A percentile compares a stretch with the other conserved stretches of the same genome.
phyloP scores from a whole-genome alignment of 345 rosid genomes.

The Triadica sebifera region DNA sequence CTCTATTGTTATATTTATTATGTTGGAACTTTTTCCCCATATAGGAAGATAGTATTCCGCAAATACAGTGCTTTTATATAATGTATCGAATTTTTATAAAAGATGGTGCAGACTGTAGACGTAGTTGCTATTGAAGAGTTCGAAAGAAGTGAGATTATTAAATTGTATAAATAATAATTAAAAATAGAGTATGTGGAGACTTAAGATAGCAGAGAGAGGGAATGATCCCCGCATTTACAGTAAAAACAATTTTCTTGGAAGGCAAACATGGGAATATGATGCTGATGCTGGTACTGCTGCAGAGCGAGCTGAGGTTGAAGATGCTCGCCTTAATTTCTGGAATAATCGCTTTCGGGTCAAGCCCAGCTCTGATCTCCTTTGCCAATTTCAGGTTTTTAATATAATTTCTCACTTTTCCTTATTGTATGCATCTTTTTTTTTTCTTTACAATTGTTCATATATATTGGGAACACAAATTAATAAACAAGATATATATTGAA shows the following conservation, averaged over 20 bases:
- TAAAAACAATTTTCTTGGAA: conserved; percentile 2
- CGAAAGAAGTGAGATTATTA: no score
- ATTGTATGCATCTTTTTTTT: background rate
- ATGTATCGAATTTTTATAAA: no score
- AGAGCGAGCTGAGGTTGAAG: conserved; percentile 12
- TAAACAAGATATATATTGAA: no score
- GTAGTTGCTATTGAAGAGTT: no score
- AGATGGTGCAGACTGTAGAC: no score
- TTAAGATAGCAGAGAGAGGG: conserved; percentile 6
- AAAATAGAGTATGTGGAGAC: conserved; percentile 4
- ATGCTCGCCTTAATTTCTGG: conserved; percentile 9
- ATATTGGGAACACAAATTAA: no score
- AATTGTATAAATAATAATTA: no score
- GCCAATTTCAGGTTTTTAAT: background rate
- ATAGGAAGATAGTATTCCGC: no score
- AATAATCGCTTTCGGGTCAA: background rate
- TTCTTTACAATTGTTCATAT: background rate
- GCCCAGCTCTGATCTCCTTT: conserved; percentile 4
- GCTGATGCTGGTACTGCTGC: conserved; percentile 10
- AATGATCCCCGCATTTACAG: background rate
- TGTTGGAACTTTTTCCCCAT: no score
- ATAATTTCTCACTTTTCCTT: no score
- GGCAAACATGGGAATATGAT: conserved; percentile 11
- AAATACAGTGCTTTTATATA: no score
- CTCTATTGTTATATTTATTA: no score